These are phyloP conservation scores for Capsicum pubescens DNA, from an alignment of 257 asterid genomes.

Conservation along the genomic window DNA sequence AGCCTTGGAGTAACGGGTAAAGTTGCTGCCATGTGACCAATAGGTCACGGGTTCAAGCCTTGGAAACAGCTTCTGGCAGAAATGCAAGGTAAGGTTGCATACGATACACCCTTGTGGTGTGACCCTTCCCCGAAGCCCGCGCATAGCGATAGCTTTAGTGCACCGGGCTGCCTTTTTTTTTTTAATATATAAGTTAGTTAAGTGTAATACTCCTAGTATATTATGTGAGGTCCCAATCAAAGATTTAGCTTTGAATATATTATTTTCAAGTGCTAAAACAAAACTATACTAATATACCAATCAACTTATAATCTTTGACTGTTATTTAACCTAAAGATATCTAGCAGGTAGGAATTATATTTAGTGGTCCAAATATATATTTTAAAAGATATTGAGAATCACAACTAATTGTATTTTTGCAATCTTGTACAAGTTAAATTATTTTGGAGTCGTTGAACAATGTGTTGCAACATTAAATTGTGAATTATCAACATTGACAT, in stretches of 20 bases:
- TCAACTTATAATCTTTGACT: constrained; percentile 43
- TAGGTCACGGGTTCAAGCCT: too few species aligned
- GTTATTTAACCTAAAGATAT: constrained; percentile 30
- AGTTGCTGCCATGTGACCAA: too few species aligned
- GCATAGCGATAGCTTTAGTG: too few species aligned
- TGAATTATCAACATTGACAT: too few species aligned
- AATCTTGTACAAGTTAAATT: not conserved
- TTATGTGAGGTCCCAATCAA: constrained; percentile 26
- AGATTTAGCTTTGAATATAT: constrained; percentile 31
- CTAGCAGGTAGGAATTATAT: constrained; percentile 23
- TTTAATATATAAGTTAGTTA: not conserved
- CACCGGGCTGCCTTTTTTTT: too few species aligned
- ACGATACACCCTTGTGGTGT: too few species aligned
- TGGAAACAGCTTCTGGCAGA: too few species aligned
- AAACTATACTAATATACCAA: not conserved
- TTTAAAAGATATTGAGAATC: not conserved
- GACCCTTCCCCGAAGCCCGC: too few species aligned
- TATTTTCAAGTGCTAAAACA: not conserved
- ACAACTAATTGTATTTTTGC: not conserved
- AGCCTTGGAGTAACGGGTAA: too few species aligned
- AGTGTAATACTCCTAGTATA: constrained; percentile 24
- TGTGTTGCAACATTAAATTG: too few species aligned
- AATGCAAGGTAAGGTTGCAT: too few species aligned
- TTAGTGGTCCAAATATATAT: not conserved
- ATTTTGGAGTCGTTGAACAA: too few species aligned